Percentiles rank a stretch among this genome's conserved stretches.
Evolutionary conservation across 257 asterid genomes (phyloP).

Genomic region (Solanum pennellii): DNA sequence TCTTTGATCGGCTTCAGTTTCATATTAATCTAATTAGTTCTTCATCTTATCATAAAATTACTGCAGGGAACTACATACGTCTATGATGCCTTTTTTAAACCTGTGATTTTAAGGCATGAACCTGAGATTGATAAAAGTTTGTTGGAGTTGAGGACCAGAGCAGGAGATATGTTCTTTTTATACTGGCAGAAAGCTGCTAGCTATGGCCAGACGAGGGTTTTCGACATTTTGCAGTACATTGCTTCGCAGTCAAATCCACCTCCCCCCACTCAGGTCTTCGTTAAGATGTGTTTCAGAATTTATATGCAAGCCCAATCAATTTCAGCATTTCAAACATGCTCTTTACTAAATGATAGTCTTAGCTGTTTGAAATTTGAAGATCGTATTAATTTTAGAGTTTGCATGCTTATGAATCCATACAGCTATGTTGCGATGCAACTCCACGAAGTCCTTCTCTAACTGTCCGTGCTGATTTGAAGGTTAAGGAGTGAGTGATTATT

Average conservation of each 20-base stretch:
- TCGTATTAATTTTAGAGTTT: not conserved
- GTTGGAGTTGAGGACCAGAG: conserved; percentile 68
- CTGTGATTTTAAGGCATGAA: conserved; percentile 75
- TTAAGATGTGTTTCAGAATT: not conserved
- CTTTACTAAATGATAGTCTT: not conserved
- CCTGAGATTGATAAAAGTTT: conserved; percentile 78
- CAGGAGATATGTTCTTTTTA: conserved; percentile 58
- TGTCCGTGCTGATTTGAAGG: not conserved
- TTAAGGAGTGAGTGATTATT: not conserved
- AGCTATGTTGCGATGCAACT: not conserved
- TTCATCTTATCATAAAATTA: conserved; percentile 3
- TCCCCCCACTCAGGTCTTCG: conserved; percentile 57
- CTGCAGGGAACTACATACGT: conserved; percentile 91
- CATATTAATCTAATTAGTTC: not conserved
- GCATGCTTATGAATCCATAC: not conserved
- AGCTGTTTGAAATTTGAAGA: not conserved
- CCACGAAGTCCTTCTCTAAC: not conserved
- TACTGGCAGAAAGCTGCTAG: conserved; percentile 57
- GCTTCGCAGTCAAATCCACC: conserved; percentile 70
- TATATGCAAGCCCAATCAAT: not conserved
- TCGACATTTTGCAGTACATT: conserved; percentile 65
- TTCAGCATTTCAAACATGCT: not conserved
- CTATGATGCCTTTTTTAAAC: conserved; percentile 82
- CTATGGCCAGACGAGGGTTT: conserved; percentile 75
- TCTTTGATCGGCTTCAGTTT: not conserved